These are phyloP conservation scores for Fraxinus angustifolia DNA, from an alignment of 305 asterid species.

Conservation along the genomic window DNA sequence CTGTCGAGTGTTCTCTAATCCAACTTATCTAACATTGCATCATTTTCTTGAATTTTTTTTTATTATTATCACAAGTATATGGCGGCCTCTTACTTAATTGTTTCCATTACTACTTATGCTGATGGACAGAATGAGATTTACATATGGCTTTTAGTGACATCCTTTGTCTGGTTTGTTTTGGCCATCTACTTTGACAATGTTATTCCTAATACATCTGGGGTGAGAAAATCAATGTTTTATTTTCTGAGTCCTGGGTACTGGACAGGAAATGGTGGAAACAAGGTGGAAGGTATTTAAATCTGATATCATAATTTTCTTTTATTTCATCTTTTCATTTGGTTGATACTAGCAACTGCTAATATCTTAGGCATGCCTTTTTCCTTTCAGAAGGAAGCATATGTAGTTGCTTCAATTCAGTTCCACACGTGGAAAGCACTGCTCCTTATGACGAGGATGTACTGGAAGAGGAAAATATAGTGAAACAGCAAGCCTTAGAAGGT, in stretches of 20 bases:
- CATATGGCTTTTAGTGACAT: constrained; percentile 55
- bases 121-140: constrained; percentile 57
- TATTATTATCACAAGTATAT: neutral
- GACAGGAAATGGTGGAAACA: constrained; percentile 83
- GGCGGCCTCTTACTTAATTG: neutral
- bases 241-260: constrained; percentile 83
- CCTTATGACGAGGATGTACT: constrained; percentile 82
- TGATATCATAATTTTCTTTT: constrained; percentile 15
- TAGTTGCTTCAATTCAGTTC: constrained; percentile 55
- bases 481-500: constrained; percentile 57
- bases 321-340: constrained; percentile 1
- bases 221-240: constrained; percentile 67
- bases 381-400: constrained; percentile 64
- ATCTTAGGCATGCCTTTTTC: constrained; percentile 14
- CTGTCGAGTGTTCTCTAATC: neutral
- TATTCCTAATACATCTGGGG: constrained; percentile 72
- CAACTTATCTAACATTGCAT: neutral
- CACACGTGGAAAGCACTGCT: constrained; percentile 43
- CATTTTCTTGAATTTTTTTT: neutral
- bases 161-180: constrained; percentile 65
- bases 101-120: constrained; percentile 21
- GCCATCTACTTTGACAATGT: constrained; percentile 88
- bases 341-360: constrained; percentile 17
- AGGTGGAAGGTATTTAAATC: constrained; percentile 52
- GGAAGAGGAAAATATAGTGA: constrained; percentile 77